phyloP scores from a whole-genome alignment of 257 asterid species.

The Verbena officinalis region DNA sequence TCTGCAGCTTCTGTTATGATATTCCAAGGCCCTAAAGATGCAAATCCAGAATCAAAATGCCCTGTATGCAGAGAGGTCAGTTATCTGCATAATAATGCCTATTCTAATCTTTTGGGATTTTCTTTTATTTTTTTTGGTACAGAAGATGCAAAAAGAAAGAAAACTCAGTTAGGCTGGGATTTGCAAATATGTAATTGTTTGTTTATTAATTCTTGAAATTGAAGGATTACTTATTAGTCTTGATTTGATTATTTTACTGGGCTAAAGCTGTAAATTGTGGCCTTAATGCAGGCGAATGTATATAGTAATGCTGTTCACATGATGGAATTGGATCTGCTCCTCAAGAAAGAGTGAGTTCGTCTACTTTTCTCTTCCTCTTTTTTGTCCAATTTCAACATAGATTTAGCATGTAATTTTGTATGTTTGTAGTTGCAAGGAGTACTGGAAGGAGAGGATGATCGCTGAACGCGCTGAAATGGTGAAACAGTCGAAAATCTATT shows the following conservation, averaged over 20 bases:
- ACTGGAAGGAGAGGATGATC: constrained; percentile 70
- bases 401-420: not conserved
- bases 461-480: constrained; percentile 64
- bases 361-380: not conserved
- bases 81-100: constrained; percentile 3
- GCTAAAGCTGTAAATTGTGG: not conserved
- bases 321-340: constrained; percentile 71
- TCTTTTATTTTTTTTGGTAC: too few species aligned
- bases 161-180: too few species aligned
- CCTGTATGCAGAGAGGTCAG: constrained; percentile 85
- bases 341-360: constrained; percentile 74
- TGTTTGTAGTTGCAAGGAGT: constrained; percentile 56
- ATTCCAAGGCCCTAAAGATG: constrained; percentile 67
- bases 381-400: not conserved
- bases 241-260: not conserved
- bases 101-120: not conserved
- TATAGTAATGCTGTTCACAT: constrained; percentile 61
- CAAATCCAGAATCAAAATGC: constrained; percentile 61
- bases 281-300: constrained; percentile 57
- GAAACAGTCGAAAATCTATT: constrained; percentile 70
- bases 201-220: too few species aligned
- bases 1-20: constrained; percentile 85
- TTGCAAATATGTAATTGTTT: too few species aligned
- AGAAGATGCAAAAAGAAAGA: too few species aligned
- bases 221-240: not conserved